These are phyloP conservation scores for Harringtonia aguacate DNA, from an alignment of 2,329 filamentous ascomycete species.

Conservation along the genomic window DNA sequence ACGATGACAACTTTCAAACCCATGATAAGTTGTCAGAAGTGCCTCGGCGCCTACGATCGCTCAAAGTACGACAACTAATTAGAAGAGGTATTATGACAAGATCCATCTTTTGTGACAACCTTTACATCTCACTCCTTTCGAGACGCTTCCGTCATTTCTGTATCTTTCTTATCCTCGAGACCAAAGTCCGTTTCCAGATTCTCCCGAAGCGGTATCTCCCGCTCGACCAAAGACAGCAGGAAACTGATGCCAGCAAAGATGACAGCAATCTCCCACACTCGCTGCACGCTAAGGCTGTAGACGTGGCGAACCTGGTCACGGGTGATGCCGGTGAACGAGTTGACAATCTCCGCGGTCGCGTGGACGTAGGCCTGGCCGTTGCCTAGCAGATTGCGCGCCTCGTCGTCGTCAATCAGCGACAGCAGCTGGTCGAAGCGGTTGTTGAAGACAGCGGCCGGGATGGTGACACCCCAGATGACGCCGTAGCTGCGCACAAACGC, in stretches of 20 bases:
- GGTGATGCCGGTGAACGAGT: conserved; percentile 5
- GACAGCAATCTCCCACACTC: conserved; percentile 17
- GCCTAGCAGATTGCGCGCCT: conserved; percentile 4
- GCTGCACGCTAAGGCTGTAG: conserved; percentile 7
- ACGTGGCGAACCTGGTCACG: conserved; percentile 13
- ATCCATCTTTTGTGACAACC: too few relatives aligned
- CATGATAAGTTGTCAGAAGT: too few relatives aligned
- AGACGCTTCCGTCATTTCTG: too few relatives aligned
- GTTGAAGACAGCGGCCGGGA: conserved; percentile 26
- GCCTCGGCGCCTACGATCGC: too few relatives aligned
- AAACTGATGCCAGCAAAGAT: conserved; percentile 16
- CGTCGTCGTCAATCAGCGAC: conserved; percentile 6
- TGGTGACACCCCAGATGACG: conserved; percentile 26
- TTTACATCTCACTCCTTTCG: too few relatives aligned
- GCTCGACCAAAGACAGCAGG: conserved; percentile 9
- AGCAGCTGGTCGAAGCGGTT: conserved; percentile 13
- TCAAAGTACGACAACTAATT: too few relatives aligned
- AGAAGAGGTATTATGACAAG: too few relatives aligned
- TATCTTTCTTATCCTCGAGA: conserved; percentile 8
- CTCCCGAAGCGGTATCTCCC: conserved; percentile 14
- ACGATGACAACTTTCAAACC: too few relatives aligned
- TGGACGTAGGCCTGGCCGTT: conserved; percentile 16
- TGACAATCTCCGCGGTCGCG: conserved; percentile 13
- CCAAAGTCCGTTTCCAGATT: conserved; percentile 19
- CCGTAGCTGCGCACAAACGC: conserved; percentile 26